A percentile compares a stretch with the other conserved stretches of the same genome.
Evolutionary conservation across 352 stramenopile genomes (phyloP).

Genomic region (Phytophthora pini): DNA sequence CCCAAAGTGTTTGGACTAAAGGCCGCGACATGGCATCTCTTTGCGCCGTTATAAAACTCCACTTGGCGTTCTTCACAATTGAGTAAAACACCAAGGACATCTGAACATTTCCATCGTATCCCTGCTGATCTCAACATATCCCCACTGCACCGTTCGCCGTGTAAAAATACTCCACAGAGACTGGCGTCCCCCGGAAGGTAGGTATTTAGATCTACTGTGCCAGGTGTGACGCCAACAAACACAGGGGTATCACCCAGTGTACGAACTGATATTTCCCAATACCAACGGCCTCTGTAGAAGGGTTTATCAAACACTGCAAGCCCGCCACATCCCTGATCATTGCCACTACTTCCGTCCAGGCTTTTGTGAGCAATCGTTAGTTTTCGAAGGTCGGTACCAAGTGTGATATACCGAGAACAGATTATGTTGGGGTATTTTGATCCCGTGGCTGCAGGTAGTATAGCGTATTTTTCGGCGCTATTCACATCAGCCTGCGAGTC

Average conservation of each 20-base stretch:
- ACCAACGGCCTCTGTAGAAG: slow-evolving; percentile 75
- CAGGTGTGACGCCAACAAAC: slow-evolving; percentile 73
- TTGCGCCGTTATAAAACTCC: slow-evolving; percentile 61
- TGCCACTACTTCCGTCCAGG: slow-evolving; percentile 18
- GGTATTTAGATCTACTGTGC: slow-evolving; percentile 67
- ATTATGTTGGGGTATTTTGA: slow-evolving; percentile 77
- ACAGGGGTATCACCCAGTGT: slow-evolving; percentile 59
- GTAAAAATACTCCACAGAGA: slow-evolving; percentile 45
- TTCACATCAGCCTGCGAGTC: slow-evolving; percentile 36
- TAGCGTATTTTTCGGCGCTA: slow-evolving; percentile 48
- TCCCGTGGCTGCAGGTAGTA: slow-evolving; percentile 61
- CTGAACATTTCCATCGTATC: slow-evolving; percentile 42
- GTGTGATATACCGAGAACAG: slow-evolving; percentile 63
- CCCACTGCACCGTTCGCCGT: slow-evolving; percentile 35
- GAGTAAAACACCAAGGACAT: slow-evolving; percentile 62
- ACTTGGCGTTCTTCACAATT: slow-evolving; percentile 71
- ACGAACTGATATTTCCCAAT: slow-evolving; percentile 78
- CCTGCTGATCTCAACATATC: slow-evolving; percentile 22
- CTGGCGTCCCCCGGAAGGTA: slow-evolving; percentile 23
- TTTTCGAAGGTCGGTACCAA: slow-evolving; percentile 72
- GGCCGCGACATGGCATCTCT: slow-evolving; percentile 39
- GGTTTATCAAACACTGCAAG: slow-evolving; percentile 75
- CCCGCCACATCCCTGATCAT: slow-evolving; percentile 30
- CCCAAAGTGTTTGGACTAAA: slow-evolving; percentile 30
- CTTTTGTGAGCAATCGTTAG: slow-evolving; percentile 60